A percentile compares a stretch with the other conserved stretches of the same genome.
These are phyloP conservation scores for Lasiosphaeria hispida DNA, from an alignment of 495 filamentous ascomycete genomes.

Conservation along the genomic window DNA sequence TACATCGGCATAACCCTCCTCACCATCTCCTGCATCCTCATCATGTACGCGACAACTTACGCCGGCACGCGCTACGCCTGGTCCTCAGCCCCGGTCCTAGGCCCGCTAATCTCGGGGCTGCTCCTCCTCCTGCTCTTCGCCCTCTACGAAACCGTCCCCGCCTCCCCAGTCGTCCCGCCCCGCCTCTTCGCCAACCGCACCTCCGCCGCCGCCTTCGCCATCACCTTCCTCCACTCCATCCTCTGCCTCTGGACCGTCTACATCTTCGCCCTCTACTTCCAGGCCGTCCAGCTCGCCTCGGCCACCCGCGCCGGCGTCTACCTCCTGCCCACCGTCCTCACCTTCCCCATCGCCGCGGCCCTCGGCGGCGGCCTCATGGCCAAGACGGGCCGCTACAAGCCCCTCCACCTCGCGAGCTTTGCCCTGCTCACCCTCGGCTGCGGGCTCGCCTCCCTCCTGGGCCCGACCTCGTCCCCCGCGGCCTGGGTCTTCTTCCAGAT, in stretches of 20 bases:
- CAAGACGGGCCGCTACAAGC: constrained; percentile 45
- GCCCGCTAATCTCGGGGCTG: constrained; percentile 23
- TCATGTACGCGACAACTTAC: constrained; percentile 24
- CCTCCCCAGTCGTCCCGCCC: constrained; percentile 31
- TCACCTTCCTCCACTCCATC: constrained; percentile 29
- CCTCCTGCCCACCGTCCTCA: constrained; percentile 37
- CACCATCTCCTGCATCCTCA: constrained; percentile 23
- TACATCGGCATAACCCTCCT: constrained; percentile 30
- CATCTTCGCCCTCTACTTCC: constrained; percentile 52
- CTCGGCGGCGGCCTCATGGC: constrained; percentile 34
- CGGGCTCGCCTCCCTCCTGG: constrained; percentile 42
- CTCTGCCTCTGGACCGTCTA: constrained; percentile 38
- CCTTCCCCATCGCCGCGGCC: constrained; percentile 30
- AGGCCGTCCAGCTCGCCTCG: constrained; percentile 35
- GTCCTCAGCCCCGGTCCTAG: constrained; percentile 27
- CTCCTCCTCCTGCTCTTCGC: constrained; percentile 23
- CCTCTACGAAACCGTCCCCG: constrained; percentile 22
- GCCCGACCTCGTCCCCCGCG: not conserved
- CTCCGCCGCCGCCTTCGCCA: constrained; percentile 24
- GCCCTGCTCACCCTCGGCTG: constrained; percentile 39
- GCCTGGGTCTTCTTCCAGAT: constrained; percentile 16
- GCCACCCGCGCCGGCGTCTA: constrained; percentile 37
- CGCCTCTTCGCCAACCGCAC: constrained; percentile 32
- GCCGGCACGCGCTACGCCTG: constrained; percentile 22
- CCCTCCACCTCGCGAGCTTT: constrained; percentile 41